phyloP scores from a whole-genome alignment of 345 rosid genomes.

The Capsella bursapastoris region DNA sequence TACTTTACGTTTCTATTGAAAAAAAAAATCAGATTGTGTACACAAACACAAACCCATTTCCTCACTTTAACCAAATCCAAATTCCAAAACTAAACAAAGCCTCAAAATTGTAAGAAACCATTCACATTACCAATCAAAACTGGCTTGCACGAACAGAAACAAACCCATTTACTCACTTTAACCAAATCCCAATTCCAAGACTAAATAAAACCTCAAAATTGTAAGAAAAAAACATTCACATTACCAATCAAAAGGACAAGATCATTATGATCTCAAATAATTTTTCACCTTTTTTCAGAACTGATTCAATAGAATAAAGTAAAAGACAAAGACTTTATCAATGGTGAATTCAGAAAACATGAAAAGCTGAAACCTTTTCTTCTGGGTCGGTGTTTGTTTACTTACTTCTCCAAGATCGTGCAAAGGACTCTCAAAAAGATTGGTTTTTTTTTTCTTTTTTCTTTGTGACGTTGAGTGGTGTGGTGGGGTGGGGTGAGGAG shows the following conservation, averaged over 20 bases:
- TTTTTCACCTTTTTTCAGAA: constrained; percentile 15
- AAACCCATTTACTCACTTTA: too few species aligned
- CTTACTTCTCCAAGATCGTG: constrained; percentile 39
- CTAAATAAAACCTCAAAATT: too few species aligned
- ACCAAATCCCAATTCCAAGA: too few species aligned
- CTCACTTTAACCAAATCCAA: neutral
- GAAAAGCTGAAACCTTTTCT: constrained; percentile 33
- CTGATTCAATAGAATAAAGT: constrained; percentile 25
- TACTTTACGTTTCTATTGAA: constrained; percentile 37
- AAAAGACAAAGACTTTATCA: constrained; percentile 7
- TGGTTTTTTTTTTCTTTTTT: neutral
- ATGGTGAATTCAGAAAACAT: constrained; percentile 10
- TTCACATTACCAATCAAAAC: constrained; percentile 17
- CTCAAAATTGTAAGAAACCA: neutral
- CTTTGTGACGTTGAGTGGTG: constrained; percentile 14
- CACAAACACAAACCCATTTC: constrained; percentile 22
- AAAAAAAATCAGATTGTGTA: constrained; percentile 13
- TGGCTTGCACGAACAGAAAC: constrained; percentile 19
- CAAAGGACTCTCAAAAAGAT: constrained; percentile 27
- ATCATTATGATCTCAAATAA: neutral
- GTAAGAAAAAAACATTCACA: too few species aligned
- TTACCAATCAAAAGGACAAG: neutral
- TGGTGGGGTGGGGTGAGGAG: neutral
- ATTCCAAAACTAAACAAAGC: neutral
- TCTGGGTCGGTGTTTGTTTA: constrained; percentile 23